Evolutionary conservation across 2,329 filamentous ascomycete genomes (phyloP).

Genomic region (Hypomyces perniciosus): DNA sequence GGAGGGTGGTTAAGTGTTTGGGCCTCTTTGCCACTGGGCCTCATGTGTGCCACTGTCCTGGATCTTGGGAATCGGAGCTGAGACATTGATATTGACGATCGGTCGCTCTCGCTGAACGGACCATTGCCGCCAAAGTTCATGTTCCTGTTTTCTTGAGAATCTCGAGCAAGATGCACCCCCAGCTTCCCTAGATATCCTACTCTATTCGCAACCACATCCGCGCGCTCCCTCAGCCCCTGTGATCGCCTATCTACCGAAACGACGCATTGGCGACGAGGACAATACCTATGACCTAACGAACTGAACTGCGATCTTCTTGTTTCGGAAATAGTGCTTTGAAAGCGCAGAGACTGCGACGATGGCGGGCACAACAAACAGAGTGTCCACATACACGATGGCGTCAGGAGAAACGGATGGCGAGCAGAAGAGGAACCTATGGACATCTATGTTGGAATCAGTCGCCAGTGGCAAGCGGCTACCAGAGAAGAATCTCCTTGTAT

Average conservation of each 20-base stretch:
- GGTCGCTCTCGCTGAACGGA: neutral
- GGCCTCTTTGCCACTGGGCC: neutral
- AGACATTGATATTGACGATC: conserved; percentile 13
- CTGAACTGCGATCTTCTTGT: neutral
- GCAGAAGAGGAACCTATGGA: conserved; percentile 88
- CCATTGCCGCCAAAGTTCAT: neutral
- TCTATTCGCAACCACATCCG: conserved; percentile 18
- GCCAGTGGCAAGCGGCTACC: conserved; percentile 84
- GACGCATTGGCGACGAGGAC: neutral
- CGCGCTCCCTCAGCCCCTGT: conserved; percentile 6
- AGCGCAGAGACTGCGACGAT: conserved; percentile 29
- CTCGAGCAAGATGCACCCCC: conserved; percentile 24
- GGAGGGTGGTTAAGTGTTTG: neutral
- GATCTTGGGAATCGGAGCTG: neutral
- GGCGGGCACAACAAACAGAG: conserved; percentile 48
- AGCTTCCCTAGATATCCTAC: conserved; percentile 18
- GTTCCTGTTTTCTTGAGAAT: conserved; percentile 10
- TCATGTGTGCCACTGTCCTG: neutral
- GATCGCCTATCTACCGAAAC: neutral
- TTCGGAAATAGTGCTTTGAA: conserved; percentile 12
- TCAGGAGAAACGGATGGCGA: conserved; percentile 56
- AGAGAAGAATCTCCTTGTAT: conserved; percentile 83
- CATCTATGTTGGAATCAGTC: conserved; percentile 83
- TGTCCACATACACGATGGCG: conserved; percentile 53
- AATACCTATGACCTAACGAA: neutral